Conservation (phyloP, 768 basidiomycete genomes). For the Boletus coccyginus region DNA sequence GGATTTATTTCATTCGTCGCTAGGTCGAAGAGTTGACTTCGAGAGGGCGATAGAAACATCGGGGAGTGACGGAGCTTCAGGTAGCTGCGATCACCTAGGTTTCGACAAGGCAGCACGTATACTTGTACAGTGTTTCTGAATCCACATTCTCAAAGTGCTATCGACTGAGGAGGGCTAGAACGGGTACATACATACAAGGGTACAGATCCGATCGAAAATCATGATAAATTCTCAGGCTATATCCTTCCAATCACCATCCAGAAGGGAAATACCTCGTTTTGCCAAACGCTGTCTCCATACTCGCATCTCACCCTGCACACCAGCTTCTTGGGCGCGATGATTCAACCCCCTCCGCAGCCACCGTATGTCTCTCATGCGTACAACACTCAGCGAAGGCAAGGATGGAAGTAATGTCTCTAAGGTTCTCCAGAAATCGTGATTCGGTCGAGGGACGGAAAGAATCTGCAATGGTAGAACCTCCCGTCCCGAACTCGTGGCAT, state of each 20-base stretch:
- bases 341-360: constrained; percentile 73
- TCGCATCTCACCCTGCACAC: constrained; percentile 78
- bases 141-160: not conserved
- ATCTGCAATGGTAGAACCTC: constrained; percentile 45
- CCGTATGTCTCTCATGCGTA: constrained; percentile 65
- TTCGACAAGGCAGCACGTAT: no score
- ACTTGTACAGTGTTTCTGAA: not conserved
- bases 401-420: constrained; percentile 55
- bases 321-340: constrained; percentile 62
- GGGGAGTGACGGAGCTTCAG: constrained; percentile 2
- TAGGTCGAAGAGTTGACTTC: constrained; percentile 45
- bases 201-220: constrained; percentile 8
- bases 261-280: constrained; percentile 54
- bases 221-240: constrained; percentile 18
- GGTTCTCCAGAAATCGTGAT: constrained; percentile 50
- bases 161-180: constrained; percentile 5
- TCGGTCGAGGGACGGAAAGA: constrained; percentile 76
- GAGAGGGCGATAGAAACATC: constrained; percentile 27
- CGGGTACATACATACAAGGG: not conserved
- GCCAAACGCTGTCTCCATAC: constrained; percentile 67
- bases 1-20: constrained; percentile 48
- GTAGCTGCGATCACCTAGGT: not conserved
- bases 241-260: constrained; percentile 74
- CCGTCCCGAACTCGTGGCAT: constrained; percentile 30
- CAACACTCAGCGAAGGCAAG: constrained; percentile 52